Evolutionary conservation across 257 asterid species (phyloP), one percentile per base, ranked within the genome.

Genomic region (Nicotiana benthamiana): DNA sequence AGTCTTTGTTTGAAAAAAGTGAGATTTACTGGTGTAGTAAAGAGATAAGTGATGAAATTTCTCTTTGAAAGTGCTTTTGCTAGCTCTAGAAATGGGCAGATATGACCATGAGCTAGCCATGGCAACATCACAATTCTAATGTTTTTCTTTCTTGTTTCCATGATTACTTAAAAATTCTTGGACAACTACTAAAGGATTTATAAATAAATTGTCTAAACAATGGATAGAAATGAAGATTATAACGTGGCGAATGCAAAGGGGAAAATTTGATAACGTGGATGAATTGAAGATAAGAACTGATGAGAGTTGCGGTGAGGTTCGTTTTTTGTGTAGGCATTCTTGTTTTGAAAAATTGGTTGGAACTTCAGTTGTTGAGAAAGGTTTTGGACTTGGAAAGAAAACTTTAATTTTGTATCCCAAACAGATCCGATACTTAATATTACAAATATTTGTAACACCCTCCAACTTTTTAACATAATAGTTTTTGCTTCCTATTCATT

Each of bases 21-120:
- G 1, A 90, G 92, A 83, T 90, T 92, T 9, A 81, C 70, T 1
- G 82, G 83, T 4, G 96, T 85, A n/a, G 95, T 87, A 61, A 90
- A 92, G 3, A 93, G 43, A 84, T 92, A 85, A 4, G 83, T 63
- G 76, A 54, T 36, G 84, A 89, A 89, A 86, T 90, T 89, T 66
- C 86, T 82, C n/a, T 66, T 83, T 4, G 92, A 27, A 22, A 92
- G 91, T 77, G 83, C 63, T 76, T 86, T 89, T 85, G 94, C 96
- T 5, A 91, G 94, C 48, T 88, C 90, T 4, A 94, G 86, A 80
- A 86, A 89, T 16, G 97, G 90, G 22, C 89, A 80, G 43, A 89
- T 89, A 79, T 94, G 98, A 85, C 93, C 95, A 43, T 91, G 88
- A 32, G 93, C 93, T 63, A 90, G 85, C 96, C 97, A 94, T 87